phyloP scores from a whole-genome alignment of 108 stramenopile genomes.

The Schizochytrium sp. region DNA sequence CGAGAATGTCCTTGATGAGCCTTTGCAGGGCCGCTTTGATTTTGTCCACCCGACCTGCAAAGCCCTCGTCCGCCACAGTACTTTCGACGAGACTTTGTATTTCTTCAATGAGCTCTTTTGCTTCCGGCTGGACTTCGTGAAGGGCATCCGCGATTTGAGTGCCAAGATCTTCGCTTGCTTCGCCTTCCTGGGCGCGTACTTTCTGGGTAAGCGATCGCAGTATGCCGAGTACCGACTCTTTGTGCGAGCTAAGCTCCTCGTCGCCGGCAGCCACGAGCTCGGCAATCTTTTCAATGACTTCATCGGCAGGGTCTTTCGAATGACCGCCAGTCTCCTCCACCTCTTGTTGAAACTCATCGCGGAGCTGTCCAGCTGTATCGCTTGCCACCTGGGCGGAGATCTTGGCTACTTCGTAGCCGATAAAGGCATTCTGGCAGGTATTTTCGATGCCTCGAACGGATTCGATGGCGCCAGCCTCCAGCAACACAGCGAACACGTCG shows the following conservation, averaged over 20 bases:
- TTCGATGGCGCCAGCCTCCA: not conserved
- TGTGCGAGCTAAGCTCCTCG: not conserved
- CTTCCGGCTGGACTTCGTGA: not conserved
- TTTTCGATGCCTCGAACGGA: not conserved
- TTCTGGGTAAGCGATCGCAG: not conserved
- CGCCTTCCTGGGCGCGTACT: not conserved
- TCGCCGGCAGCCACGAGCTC: not conserved
- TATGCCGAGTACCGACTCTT: not conserved
- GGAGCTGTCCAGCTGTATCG: not conserved
- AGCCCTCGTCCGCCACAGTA: not conserved
- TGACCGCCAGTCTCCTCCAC: not conserved
- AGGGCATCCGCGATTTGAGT: not conserved
- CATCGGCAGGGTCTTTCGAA: not conserved
- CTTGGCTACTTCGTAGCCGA: not conserved
- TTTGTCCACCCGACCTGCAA: not conserved
- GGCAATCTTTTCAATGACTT: not conserved
- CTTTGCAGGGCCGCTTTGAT: not conserved
- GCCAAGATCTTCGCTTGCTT: not conserved
- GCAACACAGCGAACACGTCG: not conserved
- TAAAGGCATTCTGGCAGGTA: not conserved
- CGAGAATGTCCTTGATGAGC: not conserved
- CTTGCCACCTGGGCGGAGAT: not conserved
- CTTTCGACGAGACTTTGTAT: not conserved
- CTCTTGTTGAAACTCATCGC: not conserved
- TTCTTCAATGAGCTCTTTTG: not conserved